Evolutionary conservation across 2,329 filamentous ascomycete species (phyloP).

Genomic region (Cadophora luteo-olivacea): DNA sequence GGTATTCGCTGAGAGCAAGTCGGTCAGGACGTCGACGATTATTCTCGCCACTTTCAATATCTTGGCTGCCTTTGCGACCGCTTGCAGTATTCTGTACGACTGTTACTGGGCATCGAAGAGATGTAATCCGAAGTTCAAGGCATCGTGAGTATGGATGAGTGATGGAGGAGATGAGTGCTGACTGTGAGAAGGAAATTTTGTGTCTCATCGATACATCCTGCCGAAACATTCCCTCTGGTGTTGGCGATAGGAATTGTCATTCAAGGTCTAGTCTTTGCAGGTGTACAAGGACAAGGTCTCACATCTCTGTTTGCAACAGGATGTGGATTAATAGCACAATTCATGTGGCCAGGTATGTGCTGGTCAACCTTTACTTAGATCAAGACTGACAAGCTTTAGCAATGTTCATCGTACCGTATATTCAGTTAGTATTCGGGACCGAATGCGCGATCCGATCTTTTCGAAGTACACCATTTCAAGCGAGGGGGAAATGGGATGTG

Average conservation of each 20-base stretch:
- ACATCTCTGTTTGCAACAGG: conserved; percentile 56
- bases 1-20: conserved; percentile 51
- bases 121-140: conserved; percentile 43
- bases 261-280: conserved; percentile 64
- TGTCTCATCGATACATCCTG: conserved; percentile 44
- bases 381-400: conserved; percentile 53
- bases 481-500: conserved; percentile 65
- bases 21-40: conserved; percentile 65
- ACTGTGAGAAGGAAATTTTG: conserved; percentile 43
- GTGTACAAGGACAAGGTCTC: conserved; percentile 62
- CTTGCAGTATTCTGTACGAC: conserved; percentile 62
- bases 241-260: conserved; percentile 62
- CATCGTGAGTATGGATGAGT: conserved; percentile 52
- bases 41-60: conserved; percentile 68
- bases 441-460: conserved; percentile 65
- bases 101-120: conserved; percentile 46
- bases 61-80: conserved; percentile 61
- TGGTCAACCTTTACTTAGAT: background rate
- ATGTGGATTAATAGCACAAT: conserved; percentile 60
- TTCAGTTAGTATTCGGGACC: conserved; percentile 69
- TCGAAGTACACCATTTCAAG: conserved; percentile 60
- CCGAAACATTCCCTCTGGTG: conserved; percentile 57
- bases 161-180: conserved; percentile 41
- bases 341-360: conserved; percentile 64
- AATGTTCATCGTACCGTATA: conserved; percentile 70